These are phyloP conservation scores for Cicer cuneatum DNA, from an alignment of 306 rosid genomes.

Conservation along the genomic window DNA sequence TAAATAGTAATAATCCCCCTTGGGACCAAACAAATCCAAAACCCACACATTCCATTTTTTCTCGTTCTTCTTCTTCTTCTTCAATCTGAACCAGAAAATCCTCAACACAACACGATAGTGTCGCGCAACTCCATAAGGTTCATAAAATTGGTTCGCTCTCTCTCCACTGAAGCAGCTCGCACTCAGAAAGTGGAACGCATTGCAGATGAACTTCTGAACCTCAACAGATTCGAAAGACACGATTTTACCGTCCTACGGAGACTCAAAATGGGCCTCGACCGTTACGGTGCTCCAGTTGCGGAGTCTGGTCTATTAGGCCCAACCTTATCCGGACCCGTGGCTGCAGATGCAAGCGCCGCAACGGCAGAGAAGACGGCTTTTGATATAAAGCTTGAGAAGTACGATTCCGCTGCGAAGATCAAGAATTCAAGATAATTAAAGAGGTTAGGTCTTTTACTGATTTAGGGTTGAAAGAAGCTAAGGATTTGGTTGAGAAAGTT, in stretches of 20 bases:
- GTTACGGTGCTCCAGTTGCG: constrained; percentile 43
- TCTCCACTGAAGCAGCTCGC: constrained; percentile 38
- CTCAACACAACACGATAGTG: constrained; percentile 4
- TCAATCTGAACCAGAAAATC: background rate
- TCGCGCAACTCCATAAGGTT: constrained; percentile 1
- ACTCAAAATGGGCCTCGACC: constrained; percentile 54
- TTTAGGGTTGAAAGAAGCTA: constrained; percentile 61
- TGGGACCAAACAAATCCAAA: too few species aligned
- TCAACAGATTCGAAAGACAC: constrained; percentile 52
- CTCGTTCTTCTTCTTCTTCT: background rate
- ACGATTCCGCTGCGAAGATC: constrained; percentile 55
- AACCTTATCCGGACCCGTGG: background rate
- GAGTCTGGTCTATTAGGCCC: constrained; percentile 23
- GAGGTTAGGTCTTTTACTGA: constrained; percentile 60
- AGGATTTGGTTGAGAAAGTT: constrained; percentile 60
- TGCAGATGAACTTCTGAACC: constrained; percentile 47
- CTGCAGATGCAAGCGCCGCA: background rate
- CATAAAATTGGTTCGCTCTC: constrained; percentile 19
- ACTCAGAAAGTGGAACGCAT: constrained; percentile 47
- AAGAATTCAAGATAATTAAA: constrained; percentile 59
- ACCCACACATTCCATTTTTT: background rate
- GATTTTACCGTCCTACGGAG: constrained; percentile 60
- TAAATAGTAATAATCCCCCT: too few species aligned
- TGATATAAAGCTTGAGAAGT: constrained; percentile 58
- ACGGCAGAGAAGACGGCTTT: constrained; percentile 49